Conservation (phyloP, 2,329 filamentous ascomycete species). For the Curvularia sp. region DNA sequence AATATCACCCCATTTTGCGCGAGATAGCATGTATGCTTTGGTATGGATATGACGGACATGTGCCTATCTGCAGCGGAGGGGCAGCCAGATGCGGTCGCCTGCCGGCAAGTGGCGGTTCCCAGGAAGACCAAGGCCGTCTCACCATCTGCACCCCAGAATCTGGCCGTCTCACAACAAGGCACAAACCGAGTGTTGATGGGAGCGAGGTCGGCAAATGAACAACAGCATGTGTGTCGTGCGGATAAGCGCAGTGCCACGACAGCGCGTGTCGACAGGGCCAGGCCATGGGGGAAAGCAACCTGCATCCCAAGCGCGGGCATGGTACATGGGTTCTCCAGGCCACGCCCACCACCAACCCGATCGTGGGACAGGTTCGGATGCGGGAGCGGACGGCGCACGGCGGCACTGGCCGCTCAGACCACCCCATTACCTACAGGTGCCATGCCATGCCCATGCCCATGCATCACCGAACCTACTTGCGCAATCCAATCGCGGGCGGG, state of each 20-base stretch:
- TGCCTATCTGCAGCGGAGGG: neutral
- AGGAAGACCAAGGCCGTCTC: conserved; percentile 11
- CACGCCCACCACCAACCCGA: conserved; percentile 1
- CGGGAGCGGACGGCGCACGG: conserved; percentile 13
- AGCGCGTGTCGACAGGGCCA: neutral
- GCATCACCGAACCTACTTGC: conserved; percentile 2
- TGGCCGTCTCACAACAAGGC: neutral
- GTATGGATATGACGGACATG: neutral
- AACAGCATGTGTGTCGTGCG: conserved; percentile 4
- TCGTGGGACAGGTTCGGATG: conserved; percentile 23
- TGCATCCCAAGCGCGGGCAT: conserved; percentile 13
- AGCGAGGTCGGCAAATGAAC: neutral
- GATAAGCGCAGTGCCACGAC: conserved; percentile 5
- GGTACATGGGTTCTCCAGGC: conserved; percentile 27
- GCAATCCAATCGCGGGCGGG: neutral
- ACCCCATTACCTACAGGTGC: neutral
- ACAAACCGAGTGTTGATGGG: neutral
- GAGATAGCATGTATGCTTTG: conserved; percentile 1
- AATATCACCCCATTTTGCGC: conserved; percentile 30
- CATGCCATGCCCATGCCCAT: neutral
- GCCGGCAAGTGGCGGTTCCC: conserved; percentile 7
- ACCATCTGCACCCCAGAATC: conserved; percentile 24
- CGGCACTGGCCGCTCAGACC: conserved; percentile 11
- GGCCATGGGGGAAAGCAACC: neutral
- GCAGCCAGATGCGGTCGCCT: neutral